Conservation (phyloP, 257 asterid species). For the Lavandula angustifolia region DNA sequence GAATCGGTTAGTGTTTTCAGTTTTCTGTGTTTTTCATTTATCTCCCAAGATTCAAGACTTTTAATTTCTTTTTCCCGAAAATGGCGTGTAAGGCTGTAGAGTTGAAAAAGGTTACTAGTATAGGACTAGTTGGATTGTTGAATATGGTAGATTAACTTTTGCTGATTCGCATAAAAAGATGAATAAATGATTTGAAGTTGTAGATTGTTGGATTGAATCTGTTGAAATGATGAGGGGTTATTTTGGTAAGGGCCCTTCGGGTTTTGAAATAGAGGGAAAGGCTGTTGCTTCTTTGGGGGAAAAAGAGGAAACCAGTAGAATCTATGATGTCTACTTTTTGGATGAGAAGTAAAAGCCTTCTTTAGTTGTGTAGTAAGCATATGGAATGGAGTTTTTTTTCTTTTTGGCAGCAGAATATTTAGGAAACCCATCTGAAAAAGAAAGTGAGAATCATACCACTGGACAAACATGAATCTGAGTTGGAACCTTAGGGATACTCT, state of each 20-base stretch:
- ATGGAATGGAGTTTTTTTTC: neutral
- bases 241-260: neutral
- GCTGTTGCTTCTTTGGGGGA: slow-evolving; percentile 14
- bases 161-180: neutral
- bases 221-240: slow-evolving; percentile 1
- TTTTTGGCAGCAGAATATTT: slow-evolving; percentile 17
- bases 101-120: neutral
- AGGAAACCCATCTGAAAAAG: slow-evolving; percentile 13
- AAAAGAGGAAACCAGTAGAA: neutral
- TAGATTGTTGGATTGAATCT: slow-evolving; percentile 1
- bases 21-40: neutral
- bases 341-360: neutral
- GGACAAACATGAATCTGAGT: neutral
- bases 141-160: neutral
- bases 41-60: too few relatives aligned
- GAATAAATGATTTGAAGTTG: neutral
- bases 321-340: slow-evolving; percentile 18
- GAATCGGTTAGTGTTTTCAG: slow-evolving; percentile 59
- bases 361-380: neutral
- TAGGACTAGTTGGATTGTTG: slow-evolving; percentile 1
- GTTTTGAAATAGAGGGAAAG: neutral
- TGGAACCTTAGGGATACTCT: neutral
- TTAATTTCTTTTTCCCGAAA: neutral
- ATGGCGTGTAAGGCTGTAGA: neutral
- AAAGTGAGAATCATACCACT: neutral